Evolutionary conservation across 2,329 filamentous ascomycete genomes (phyloP), one percentile per base, ranked within the genome.

Genomic region (Fusarium guadeloupense): DNA sequence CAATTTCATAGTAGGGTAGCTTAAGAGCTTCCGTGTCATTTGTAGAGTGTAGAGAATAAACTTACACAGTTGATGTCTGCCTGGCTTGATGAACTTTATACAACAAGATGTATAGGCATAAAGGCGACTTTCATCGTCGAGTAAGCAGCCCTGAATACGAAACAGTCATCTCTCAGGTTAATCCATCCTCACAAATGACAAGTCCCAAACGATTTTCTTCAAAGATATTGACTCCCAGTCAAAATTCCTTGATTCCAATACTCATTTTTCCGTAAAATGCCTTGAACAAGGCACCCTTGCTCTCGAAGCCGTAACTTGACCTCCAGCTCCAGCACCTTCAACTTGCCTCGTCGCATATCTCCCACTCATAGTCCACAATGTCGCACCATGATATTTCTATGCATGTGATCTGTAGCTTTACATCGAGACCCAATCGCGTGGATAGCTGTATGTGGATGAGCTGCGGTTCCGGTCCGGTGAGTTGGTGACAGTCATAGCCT

Each of bases 231-330:
- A n/a, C 26, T n/a, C 13, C 40, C 34, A 21, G 43, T 58, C 58
- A 46, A 14, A n/a, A 10, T 31, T 6, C 28, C n/a, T n/a, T 31
- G 28, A 14, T 13, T 14, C n/a, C 13, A 4, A 6, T 23, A 37
- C 25, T 52, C 42, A 39, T 40, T 55, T 17, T 17, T 58, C 43
- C 34, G 37, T 44, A 48, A 19, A 35, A 43, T 39, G 26, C 20
- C 57, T 35, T 35, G 19, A 16, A 55, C 45, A 33, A 60, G 60
- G 43, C 39, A 56, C 48, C 59, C 54, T 47, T 60, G 54, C 31
- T 28, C 35, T 16, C 8, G 23, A 33, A 23, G 26, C 41, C 17
- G 28, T 14, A n/a, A 23, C 25, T 20, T 54, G 48, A 19, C 31
- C 33, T 34, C 30, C 31, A 38, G 17, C 9, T 28, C 30, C 7